Base-by-base conservation (phyloP, 2,329 filamentous ascomycete species). In the Neofusicoccum umdonicola region DNA sequence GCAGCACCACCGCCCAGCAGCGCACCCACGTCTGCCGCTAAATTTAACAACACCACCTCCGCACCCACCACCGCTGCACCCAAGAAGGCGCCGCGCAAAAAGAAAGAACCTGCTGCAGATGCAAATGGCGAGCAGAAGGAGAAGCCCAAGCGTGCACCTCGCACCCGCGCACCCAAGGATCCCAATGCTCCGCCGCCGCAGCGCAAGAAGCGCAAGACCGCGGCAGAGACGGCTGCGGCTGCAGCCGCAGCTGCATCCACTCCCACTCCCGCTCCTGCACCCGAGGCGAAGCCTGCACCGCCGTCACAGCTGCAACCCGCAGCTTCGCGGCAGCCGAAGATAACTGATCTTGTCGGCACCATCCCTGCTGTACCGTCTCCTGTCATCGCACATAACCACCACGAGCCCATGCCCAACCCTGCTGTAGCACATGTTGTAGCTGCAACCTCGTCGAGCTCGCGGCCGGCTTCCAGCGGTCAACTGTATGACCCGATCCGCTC, bases 401-500 rank as follows among this genome's bases (percentile, higher is more conserved):
- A 44, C 48, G 48, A 67, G 27, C 62, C 71, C 64, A 71, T 78
- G 12, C 72, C 76, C 68, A 76, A 77, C 64, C 74, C 75, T 48
- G 75, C 69, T 42, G 69, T 76, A 45, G 75, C 72, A 35, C 72
- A 76, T 67, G 73, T 78, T 71, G 71, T 77, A 78, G 50, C 82
- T 77, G 66, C 81, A 76, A 44, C 81, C 42, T 79, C 80, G 12
- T 79, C 81, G 57, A 81, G 81, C 66, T 80, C 82, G 61, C 77
- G 83, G 65, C 81, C 80, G 67, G 76, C 89, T 57, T 88, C 89
- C 13, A 90, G 90, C 71, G 90, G 92, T 48, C 91, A 92, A 72
- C 92, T 90, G 71, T 97, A 95, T 78, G 93, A 97, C 76, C 93
- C 93, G 0, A 93, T 97, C 68, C 87, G 93, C 52, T 91, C 86